phyloP scores from a whole-genome alignment of 768 basidiomycete genomes.

The Tricholoma matsutake region DNA sequence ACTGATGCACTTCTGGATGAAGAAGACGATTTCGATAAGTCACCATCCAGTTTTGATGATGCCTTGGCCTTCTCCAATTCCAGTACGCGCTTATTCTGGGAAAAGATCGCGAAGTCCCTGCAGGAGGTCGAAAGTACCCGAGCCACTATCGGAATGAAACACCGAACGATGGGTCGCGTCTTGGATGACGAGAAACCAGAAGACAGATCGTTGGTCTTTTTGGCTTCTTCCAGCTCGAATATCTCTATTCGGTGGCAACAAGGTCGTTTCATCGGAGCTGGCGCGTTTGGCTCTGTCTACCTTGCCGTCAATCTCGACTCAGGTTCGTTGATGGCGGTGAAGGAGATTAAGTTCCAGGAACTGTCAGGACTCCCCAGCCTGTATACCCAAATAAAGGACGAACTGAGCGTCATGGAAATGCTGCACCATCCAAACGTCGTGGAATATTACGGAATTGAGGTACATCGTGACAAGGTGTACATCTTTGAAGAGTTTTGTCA shows the following conservation, averaged over 20 bases:
- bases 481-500: slow-evolving; percentile 99
- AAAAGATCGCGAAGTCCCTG: slow-evolving; percentile 59
- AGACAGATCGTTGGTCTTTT: slow-evolving; percentile 89
- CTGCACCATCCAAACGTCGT: slow-evolving; percentile 96
- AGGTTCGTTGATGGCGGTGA: slow-evolving; percentile 97
- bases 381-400: slow-evolving; percentile 91
- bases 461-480: slow-evolving; percentile 97
- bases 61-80: slow-evolving; percentile 52
- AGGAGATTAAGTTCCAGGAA: slow-evolving; percentile 98
- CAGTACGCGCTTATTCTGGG: slow-evolving; percentile 74
- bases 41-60: slow-evolving; percentile 35
- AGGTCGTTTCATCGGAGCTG: slow-evolving; percentile 96
- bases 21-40: slow-evolving; percentile 46
- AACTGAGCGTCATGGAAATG: slow-evolving; percentile 97
- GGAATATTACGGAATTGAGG: slow-evolving; percentile 98
- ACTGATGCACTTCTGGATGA: slow-evolving; percentile 40
- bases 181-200: slow-evolving; percentile 92
- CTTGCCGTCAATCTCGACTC: slow-evolving; percentile 95
- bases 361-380: slow-evolving; percentile 83
- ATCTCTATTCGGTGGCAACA: slow-evolving; percentile 98
- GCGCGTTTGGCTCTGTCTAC: slow-evolving; percentile 99
- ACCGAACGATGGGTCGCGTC: slow-evolving; percentile 83
- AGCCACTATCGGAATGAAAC: slow-evolving; percentile 57
- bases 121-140: slow-evolving; percentile 65
- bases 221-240: slow-evolving; percentile 94